phyloP scores from a whole-genome alignment of 2,329 filamentous ascomycete genomes.

The Aotearoamyces nothofagi region DNA sequence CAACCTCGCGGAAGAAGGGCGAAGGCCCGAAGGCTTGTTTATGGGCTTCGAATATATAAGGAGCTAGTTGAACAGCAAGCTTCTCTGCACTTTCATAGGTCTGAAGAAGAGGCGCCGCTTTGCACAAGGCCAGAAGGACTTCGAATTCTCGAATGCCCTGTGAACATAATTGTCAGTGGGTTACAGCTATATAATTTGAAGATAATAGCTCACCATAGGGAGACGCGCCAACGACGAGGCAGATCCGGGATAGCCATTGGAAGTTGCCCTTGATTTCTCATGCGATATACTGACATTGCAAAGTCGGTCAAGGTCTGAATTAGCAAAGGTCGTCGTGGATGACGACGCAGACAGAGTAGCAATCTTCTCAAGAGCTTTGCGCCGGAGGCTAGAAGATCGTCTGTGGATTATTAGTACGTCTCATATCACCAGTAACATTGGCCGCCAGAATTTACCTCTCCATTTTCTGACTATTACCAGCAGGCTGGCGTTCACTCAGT shows the following conservation, averaged over 20 bases:
- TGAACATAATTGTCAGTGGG: background rate
- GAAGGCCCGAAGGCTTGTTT: constrained; percentile 64
- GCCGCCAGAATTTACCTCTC: no score
- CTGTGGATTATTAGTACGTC: no score
- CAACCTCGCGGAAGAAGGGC: constrained; percentile 67
- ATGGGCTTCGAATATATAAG: constrained; percentile 77
- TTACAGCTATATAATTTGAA: background rate
- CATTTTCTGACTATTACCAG: no score
- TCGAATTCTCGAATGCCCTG: constrained; percentile 85
- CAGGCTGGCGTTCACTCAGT: no score
- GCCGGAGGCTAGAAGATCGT: constrained; percentile 38
- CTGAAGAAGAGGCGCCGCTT: constrained; percentile 64
- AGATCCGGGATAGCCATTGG: constrained; percentile 31
- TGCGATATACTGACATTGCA: constrained; percentile 40
- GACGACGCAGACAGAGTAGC: constrained; percentile 43
- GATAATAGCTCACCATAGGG: constrained; percentile 39
- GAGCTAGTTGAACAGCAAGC: constrained; percentile 63
- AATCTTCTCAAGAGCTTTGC: constrained; percentile 48
- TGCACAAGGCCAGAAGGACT: constrained; percentile 79
- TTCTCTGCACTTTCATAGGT: constrained; percentile 59
- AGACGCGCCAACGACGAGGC: constrained; percentile 31
- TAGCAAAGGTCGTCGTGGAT: constrained; percentile 37
- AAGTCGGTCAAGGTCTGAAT: constrained; percentile 46
- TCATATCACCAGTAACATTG: no score
- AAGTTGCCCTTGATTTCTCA: constrained; percentile 24